These are phyloP conservation scores for Ambrosiella xylebori DNA, from an alignment of 2,329 filamentous ascomycete genomes.

Conservation along the genomic window DNA sequence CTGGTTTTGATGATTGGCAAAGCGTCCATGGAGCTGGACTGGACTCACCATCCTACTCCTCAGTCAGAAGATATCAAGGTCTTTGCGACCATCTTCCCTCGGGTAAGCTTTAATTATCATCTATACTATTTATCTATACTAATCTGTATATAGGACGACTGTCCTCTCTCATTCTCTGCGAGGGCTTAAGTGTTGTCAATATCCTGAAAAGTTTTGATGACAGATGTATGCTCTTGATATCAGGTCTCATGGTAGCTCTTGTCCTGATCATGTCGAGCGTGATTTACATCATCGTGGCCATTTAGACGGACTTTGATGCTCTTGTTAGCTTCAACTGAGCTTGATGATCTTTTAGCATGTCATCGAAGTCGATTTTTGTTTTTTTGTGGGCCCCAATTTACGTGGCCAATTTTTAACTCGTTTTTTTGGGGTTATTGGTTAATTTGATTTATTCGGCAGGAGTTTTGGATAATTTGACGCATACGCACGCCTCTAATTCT, in stretches of 20 bases:
- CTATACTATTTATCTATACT: conserved; percentile 1
- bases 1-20: conserved; percentile 81
- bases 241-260: too few species aligned
- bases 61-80: conserved; percentile 89
- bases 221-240: background rate
- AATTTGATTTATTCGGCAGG: conserved; percentile 6
- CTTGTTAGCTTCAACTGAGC: background rate
- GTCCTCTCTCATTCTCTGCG: conserved; percentile 54
- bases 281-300: background rate
- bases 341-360: too few species aligned
- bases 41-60: conserved; percentile 74
- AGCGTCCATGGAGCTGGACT: conserved; percentile 71
- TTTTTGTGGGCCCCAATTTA: background rate
- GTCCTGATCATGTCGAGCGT: background rate
- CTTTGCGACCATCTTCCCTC: conserved; percentile 94
- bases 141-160: conserved; percentile 49
- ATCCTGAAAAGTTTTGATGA: background rate
- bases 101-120: conserved; percentile 39
- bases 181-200: conserved; percentile 2
- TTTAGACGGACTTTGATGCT: background rate
- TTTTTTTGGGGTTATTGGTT: conserved; percentile 3
- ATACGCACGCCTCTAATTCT: background rate
- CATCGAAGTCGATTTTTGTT: background rate
- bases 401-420: conserved; percentile 1
- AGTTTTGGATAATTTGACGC: background rate